Percentiles rank a stretch among this genome's conserved stretches.
phyloP scores from a whole-genome alignment of 768 basidiomycete genomes.

The Tricholoma bakamatsutake region DNA sequence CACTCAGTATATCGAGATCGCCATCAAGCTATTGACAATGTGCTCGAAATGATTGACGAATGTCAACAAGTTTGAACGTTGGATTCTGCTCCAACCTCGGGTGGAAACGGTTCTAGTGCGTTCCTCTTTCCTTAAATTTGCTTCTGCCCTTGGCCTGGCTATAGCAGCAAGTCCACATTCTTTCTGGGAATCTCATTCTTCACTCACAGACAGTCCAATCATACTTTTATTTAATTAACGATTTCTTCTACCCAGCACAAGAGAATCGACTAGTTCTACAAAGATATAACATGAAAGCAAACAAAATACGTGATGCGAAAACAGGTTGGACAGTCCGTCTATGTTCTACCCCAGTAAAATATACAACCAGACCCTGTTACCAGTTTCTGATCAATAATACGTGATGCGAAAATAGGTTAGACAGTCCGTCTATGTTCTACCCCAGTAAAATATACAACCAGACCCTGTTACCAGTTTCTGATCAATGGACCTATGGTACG shows the following conservation, averaged over 20 bases:
- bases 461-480: background rate
- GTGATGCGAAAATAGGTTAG: too few relatives aligned
- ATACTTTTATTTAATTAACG: too few relatives aligned
- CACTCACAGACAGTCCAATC: slow-evolving; percentile 72
- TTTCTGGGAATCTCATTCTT: slow-evolving; percentile 67
- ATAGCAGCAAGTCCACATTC: slow-evolving; percentile 55
- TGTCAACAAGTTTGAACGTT: slow-evolving; percentile 56
- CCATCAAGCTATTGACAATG: slow-evolving; percentile 55
- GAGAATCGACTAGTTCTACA: too few relatives aligned
- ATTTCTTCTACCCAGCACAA: too few relatives aligned
- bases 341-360: background rate
- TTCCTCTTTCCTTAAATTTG: background rate
- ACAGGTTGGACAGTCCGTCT: background rate
- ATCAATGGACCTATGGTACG: background rate
- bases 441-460: too few relatives aligned
- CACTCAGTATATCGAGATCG: too few relatives aligned
- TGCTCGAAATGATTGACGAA: slow-evolving; percentile 61
- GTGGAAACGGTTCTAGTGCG: slow-evolving; percentile 59
- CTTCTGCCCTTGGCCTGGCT: background rate
- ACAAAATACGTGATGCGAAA: too few relatives aligned
- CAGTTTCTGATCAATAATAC: background rate
- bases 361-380: background rate
- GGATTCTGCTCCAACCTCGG: slow-evolving; percentile 52
- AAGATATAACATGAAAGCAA: too few relatives aligned
- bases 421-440: background rate